Conservation (phyloP, 495 filamentous ascomycete species). For the Rhypophila decipiens region DNA sequence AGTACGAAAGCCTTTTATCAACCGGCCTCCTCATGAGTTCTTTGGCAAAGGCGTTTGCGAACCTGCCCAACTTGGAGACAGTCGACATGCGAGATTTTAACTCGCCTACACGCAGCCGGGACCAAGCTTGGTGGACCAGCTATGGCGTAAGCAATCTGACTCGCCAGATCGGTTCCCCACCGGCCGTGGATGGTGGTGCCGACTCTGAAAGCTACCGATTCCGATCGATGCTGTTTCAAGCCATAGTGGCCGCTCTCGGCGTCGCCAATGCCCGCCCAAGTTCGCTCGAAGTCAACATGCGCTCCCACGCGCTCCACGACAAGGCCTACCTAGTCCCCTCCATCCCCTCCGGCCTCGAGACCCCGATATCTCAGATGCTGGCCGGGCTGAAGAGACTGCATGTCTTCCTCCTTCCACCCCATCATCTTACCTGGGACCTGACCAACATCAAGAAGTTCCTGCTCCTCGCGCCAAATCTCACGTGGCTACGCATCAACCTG, state of each 20-base stretch:
- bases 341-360: too few species aligned
- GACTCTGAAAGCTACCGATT: too few species aligned
- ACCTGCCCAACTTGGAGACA: conserved; percentile 39
- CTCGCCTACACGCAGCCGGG: conserved; percentile 22
- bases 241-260: too few species aligned
- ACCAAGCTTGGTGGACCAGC: conserved; percentile 27
- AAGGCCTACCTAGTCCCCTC: too few species aligned
- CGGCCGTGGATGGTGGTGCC: neutral
- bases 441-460: conserved; percentile 21
- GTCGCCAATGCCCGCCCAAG: too few species aligned
- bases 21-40: conserved; percentile 37
- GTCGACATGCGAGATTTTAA: conserved; percentile 47
- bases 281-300: too few species aligned
- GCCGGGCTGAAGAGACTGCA: conserved; percentile 30
- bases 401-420: conserved; percentile 10
- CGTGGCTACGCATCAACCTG: conserved; percentile 35
- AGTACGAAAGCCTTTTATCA: conserved; percentile 26
- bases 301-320: neutral
- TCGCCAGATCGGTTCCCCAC: conserved; percentile 1
- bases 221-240: too few species aligned
- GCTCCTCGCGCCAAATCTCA: conserved; percentile 19
- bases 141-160: conserved; percentile 27
- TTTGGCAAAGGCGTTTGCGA: conserved; percentile 43
- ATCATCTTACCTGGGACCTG: neutral
- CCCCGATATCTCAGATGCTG: too few species aligned